Conservation (phyloP, 805 yeast genomes). For the Ogataea pilisensis region DNA sequence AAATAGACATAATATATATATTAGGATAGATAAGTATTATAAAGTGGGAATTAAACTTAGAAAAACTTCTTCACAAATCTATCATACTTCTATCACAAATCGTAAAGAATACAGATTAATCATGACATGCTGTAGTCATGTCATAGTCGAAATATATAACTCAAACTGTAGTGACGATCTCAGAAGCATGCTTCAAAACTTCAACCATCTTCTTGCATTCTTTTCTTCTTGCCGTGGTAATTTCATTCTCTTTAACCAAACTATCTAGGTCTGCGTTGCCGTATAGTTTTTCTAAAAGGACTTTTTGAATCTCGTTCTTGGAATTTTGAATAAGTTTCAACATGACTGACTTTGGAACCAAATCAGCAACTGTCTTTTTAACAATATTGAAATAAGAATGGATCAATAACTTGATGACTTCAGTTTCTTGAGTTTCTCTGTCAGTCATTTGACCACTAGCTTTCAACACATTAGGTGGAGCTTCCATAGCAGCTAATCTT, state of each 20-base stretch:
- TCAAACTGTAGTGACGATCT: constrained; percentile 74
- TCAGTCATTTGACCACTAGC: constrained; percentile 93
- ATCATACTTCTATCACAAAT: too few relatives aligned
- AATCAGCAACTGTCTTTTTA: constrained; percentile 87
- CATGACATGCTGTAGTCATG: too few relatives aligned
- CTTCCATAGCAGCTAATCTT: constrained; percentile 92
- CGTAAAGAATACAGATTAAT: too few relatives aligned
- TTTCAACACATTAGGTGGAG: constrained; percentile 92
- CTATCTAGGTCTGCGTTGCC: constrained; percentile 68
- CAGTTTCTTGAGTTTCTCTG: constrained; percentile 95
- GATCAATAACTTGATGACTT: constrained; percentile 89
- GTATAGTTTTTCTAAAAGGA: constrained; percentile 81
- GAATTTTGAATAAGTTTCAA: constrained; percentile 81
- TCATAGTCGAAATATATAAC: not conserved
- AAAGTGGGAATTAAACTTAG: too few relatives aligned
- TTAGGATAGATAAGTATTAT: too few relatives aligned
- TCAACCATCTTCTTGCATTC: constrained; percentile 96
- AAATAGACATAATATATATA: too few relatives aligned
- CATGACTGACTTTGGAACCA: constrained; percentile 95
- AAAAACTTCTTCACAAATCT: too few relatives aligned
- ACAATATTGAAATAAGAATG: constrained; percentile 89
- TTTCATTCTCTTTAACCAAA: constrained; percentile 86
- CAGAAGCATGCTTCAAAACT: constrained; percentile 83
- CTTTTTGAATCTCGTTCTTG: constrained; percentile 86
- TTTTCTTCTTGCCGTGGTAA: constrained; percentile 88